Percentiles rank a stretch among this genome's conserved stretches.
phyloP scores from a whole-genome alignment of 306 rosid genomes.

The Lagenaria siceraria region DNA sequence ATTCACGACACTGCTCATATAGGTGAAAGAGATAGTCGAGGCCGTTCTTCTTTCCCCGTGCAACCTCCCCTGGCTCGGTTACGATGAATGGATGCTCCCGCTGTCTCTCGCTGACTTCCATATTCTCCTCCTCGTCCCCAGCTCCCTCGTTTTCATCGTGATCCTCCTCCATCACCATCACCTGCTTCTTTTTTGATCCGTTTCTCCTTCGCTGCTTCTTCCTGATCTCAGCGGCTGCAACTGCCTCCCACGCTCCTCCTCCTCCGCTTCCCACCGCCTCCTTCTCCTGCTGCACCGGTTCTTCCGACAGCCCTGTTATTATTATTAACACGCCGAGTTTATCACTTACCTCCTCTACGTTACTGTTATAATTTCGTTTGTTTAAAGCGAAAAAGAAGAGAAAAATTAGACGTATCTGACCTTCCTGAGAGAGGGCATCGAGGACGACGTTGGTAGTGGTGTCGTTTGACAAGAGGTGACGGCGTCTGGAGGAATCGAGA shows the following conservation, averaged over 20 bases:
- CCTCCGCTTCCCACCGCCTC: conserved; percentile 67
- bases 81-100: conserved; percentile 93
- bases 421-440: conserved; percentile 91
- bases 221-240: conserved; percentile 15
- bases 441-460: conserved; percentile 39
- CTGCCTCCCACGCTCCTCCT: conserved; percentile 38
- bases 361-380: background rate
- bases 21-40: conserved; percentile 87
- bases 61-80: conserved; percentile 96
- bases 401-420: conserved; percentile 9
- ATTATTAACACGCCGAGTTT: background rate
- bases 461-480: conserved; percentile 33
- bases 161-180: conserved; percentile 10
- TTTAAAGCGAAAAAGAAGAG: background rate
- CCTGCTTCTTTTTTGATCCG: conserved; percentile 14
- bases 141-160: conserved; percentile 20
- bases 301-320: conserved; percentile 73
- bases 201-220: conserved; percentile 33
- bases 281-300: conserved; percentile 71
- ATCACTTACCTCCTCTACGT: background rate
- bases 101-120: conserved; percentile 43
- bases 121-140: conserved; percentile 21
- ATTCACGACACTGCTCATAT: conserved; percentile 85
- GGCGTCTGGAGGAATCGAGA: conserved; percentile 25
- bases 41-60: conserved; percentile 98